These are phyloP conservation scores for Yamadazyma olivae DNA, from an alignment of 805 yeast species.

Conservation along the genomic window DNA sequence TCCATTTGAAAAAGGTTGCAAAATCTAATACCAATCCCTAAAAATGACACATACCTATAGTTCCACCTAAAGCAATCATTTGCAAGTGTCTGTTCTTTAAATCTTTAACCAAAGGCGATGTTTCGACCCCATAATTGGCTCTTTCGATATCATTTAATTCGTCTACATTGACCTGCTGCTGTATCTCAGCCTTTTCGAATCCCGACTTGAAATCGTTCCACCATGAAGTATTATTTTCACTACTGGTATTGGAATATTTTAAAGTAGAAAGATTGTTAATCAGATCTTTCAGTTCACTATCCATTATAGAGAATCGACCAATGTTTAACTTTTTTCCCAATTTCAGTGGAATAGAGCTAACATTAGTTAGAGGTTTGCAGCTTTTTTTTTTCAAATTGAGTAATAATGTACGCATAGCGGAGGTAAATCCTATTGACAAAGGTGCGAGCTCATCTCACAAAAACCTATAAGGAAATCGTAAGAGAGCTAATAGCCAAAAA, in stretches of 20 bases:
- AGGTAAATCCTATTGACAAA: too few relatives aligned
- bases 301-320: neutral
- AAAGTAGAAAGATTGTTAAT: constrained; percentile 1
- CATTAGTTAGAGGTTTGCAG: too few relatives aligned
- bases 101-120: constrained; percentile 42
- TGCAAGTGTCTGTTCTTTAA: constrained; percentile 50
- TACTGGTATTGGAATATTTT: neutral
- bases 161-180: constrained; percentile 2
- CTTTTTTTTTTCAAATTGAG: too few relatives aligned
- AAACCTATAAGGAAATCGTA: constrained; percentile 4
- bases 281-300: neutral
- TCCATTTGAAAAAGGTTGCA: too few relatives aligned
- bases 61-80: constrained; percentile 70
- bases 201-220: constrained; percentile 30
- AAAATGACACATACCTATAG: constrained; percentile 61
- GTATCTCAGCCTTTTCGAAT: constrained; percentile 19
- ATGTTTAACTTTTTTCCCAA: too few relatives aligned
- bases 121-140: constrained; percentile 30
- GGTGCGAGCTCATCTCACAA: too few relatives aligned
- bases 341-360: too few relatives aligned
- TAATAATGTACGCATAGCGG: too few relatives aligned
- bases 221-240: constrained; percentile 8
- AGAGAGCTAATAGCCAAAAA: constrained; percentile 2
- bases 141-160: constrained; percentile 28
- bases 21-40: constrained; percentile 45